phyloP scores from a whole-genome alignment of 495 filamentous ascomycete species.

The Tirmania nivea region DNA sequence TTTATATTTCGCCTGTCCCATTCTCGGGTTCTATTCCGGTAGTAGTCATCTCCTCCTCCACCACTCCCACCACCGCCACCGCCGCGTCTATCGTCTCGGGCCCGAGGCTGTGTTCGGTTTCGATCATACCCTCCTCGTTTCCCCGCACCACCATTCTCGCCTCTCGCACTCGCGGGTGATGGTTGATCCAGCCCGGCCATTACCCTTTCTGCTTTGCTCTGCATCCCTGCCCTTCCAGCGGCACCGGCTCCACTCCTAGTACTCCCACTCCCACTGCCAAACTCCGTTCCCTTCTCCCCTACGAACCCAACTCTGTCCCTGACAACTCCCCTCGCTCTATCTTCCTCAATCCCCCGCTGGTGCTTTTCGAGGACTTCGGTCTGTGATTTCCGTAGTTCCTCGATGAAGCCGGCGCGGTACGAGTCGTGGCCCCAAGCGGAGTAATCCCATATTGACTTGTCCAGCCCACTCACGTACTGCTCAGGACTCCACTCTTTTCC shows the following conservation, averaged over 20 bases:
- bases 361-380: slow-evolving; percentile 34
- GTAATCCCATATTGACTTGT: slow-evolving; percentile 42
- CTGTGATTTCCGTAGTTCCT: slow-evolving; percentile 44
- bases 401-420: slow-evolving; percentile 51
- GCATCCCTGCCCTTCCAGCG: slow-evolving; percentile 9
- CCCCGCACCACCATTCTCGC: slow-evolving; percentile 4
- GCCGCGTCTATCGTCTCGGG: slow-evolving; percentile 7
- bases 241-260: neutral
- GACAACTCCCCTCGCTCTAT: slow-evolving; percentile 18
- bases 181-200: slow-evolving; percentile 21
- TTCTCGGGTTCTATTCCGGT: neutral
- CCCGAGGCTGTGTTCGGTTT: slow-evolving; percentile 1
- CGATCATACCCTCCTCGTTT: slow-evolving; percentile 7
- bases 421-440: slow-evolving; percentile 25
- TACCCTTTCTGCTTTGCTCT: slow-evolving; percentile 24
- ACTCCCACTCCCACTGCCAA: neutral
- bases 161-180: slow-evolving; percentile 14
- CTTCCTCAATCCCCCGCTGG: slow-evolving; percentile 31
- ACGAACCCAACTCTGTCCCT: slow-evolving; percentile 64
- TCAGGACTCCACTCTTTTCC: slow-evolving; percentile 12
- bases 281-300: slow-evolving; percentile 15
- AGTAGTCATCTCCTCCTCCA: slow-evolving; percentile 6
- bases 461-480: slow-evolving; percentile 59
- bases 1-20: slow-evolving; percentile 10
- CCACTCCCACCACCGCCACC: neutral